Evolutionary conservation across 495 filamentous ascomycete species (phyloP), one percentile per base, ranked within the genome.

Genomic region (Talaromyces trachyspermus): DNA sequence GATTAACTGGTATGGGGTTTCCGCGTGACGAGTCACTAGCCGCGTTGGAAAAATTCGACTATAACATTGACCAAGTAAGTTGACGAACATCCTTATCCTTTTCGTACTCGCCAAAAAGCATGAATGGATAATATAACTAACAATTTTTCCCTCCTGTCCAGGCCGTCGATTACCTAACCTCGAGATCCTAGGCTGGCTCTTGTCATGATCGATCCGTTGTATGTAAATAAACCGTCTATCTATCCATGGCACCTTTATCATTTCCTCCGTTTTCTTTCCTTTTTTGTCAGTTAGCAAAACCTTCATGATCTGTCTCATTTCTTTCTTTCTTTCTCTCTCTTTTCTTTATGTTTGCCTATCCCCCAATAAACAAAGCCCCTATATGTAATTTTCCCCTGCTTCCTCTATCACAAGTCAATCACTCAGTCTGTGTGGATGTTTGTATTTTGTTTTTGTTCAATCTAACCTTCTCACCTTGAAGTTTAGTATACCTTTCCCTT

Each of bases 31-130:
- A 86, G 36, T 85, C 87, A n/a, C 70, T 97, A 24, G 72, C 70
- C 46, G 92, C 92, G 26, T 66, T 98, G 59, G 92, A 96, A 72
- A 90, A 89, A 64, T 92, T 83, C 65, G 90, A 95, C 60, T 95
- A 95, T 65, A 90, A 96, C 66, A 73, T 95, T 58, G 89, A 95
- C 61, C 86, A 88, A 82, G 92, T 95, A 71, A 71, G 81, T 66
- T n/a, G n/a, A n/a, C n/a, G n/a, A n/a, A n/a, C 59, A 17, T 26
- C n/a, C 29, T 27, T 20, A 50, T 25, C 12, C 20, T 18, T 15
- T 4, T 14, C 8, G 8, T 7, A 23, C 11, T 6, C 19, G 7
- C 19, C 4, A 18, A 18, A n/a, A n/a, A 42, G 7, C 22, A 26
- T 24, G 22, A 42, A 14, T 26, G 38, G 3, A 41, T 39, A 42